Evolutionary conservation across 2,329 filamentous ascomycete species (phyloP).

Genomic region (Diaporthe caulivora): DNA sequence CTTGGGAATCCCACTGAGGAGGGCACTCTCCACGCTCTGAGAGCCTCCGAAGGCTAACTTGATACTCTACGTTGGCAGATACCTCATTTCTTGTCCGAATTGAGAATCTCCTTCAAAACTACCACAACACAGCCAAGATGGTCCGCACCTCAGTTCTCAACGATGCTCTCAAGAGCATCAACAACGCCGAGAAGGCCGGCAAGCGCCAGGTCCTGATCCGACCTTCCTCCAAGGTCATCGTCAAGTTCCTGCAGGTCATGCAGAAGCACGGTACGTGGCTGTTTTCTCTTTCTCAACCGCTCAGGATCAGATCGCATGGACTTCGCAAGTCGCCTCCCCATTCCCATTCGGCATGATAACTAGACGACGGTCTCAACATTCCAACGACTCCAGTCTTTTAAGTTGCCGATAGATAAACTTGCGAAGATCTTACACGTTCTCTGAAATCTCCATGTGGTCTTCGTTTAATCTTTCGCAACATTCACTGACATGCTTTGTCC

Average conservation of each 20-base stretch:
- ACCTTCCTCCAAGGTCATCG: conserved; percentile 98
- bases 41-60: conserved; percentile 73
- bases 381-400: conserved; percentile 99
- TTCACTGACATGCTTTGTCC: conserved; percentile 64
- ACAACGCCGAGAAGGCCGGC: conserved; percentile 99
- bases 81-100: conserved; percentile 76
- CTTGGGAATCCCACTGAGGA: conserved; percentile 51
- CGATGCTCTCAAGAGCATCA: conserved; percentile 99
- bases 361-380: conserved; percentile 90
- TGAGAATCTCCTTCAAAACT: conserved; percentile 79
- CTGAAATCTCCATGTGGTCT: conserved; percentile 81
- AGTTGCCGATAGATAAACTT: conserved; percentile 95
- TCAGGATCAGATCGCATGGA: conserved; percentile 32
- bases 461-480: conserved; percentile 98
- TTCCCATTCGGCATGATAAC: conserved; percentile 96
- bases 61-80: conserved; percentile 62
- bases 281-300: conserved; percentile 22
- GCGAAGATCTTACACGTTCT: conserved; percentile 98
- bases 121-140: conserved; percentile 80
- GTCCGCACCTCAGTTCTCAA: conserved; percentile 99
- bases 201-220: conserved; percentile 99
- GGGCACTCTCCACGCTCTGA: conserved; percentile 79
- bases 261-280: conserved; percentile 94
- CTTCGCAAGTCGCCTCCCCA: conserved; percentile 34
- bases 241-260: conserved; percentile 99